Evolutionary conservation across 768 basidiomycete species (phyloP).

Genomic region (Nidula microcarpa): DNA sequence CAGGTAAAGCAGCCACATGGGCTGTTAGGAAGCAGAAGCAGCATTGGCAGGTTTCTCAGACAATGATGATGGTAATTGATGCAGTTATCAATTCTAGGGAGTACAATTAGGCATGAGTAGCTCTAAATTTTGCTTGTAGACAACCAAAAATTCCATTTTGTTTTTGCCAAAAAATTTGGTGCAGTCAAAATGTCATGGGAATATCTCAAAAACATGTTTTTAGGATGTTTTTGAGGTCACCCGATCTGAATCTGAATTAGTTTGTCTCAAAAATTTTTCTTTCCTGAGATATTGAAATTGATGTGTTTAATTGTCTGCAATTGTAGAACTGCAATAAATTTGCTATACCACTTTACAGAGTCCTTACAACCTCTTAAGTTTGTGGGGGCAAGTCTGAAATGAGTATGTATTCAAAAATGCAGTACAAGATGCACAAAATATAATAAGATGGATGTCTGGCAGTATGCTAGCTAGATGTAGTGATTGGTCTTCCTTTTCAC

Average conservation of each 20-base stretch:
- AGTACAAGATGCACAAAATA: no score
- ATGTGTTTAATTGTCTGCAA: neutral
- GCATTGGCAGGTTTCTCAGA: conserved; percentile 6
- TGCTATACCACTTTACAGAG: no score
- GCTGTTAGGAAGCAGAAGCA: conserved; percentile 15
- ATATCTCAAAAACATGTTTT: neutral
- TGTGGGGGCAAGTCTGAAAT: no score
- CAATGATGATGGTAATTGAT: conserved; percentile 2
- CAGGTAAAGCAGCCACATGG: conserved; percentile 33
- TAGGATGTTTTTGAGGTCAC: neutral
- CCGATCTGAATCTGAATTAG: neutral
- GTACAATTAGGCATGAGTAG: neutral
- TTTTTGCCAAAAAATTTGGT: neutral
- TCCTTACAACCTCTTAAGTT: no score
- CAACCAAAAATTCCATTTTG: neutral
- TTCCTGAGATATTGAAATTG: neutral
- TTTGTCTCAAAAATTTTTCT: neutral
- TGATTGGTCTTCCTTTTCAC: no score
- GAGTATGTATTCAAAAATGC: no score
- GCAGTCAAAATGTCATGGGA: neutral
- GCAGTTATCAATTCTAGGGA: neutral
- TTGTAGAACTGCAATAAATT: no score
- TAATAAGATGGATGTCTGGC: no score
- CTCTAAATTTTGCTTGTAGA: neutral
- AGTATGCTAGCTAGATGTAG: no score